Evolutionary conservation across 352 stramenopile species (phyloP).

Genomic region (Phytophthora citrophthora): DNA sequence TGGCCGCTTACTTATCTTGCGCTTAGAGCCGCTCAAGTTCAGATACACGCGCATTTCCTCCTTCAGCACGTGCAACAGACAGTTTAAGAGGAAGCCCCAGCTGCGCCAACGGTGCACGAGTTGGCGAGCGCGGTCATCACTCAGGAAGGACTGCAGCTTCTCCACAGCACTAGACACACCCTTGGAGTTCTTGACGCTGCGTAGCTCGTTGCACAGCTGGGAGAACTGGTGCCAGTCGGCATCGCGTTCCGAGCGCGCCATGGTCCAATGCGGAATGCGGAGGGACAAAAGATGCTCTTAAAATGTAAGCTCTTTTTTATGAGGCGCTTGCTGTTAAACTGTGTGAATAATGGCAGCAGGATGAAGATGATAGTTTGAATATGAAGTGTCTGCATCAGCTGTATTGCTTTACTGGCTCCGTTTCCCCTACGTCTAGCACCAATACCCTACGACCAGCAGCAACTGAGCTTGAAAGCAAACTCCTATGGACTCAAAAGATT

Average conservation of each 20-base stretch:
- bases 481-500: conserved; percentile 14
- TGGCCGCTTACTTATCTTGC: conserved; percentile 33
- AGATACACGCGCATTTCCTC: conserved; percentile 57
- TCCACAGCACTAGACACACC: conserved; percentile 37
- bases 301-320: neutral
- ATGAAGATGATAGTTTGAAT: neutral
- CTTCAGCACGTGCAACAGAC: conserved; percentile 55
- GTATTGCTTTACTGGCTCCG: conserved; percentile 23
- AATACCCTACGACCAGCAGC: conserved; percentile 21
- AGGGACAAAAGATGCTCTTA: neutral
- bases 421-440: conserved; percentile 28
- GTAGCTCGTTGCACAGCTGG: conserved; percentile 49
- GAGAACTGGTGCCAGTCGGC: conserved; percentile 57
- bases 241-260: conserved; percentile 21
- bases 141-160: conserved; percentile 59
- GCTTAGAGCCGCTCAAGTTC: conserved; percentile 24
- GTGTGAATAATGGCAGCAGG: neutral
- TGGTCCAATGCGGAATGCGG: conserved; percentile 5
- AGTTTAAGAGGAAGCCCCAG: conserved; percentile 68
- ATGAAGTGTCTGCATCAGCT: conserved; percentile 20
- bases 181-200: conserved; percentile 47
- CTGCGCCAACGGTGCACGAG: conserved; percentile 76
- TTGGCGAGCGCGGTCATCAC: conserved; percentile 49
- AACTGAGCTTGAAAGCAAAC: conserved; percentile 18
- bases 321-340: conserved; percentile 8